Base-by-base conservation (phyloP, 208 protist genomes). In the Trypanosoma grayi region DNA sequence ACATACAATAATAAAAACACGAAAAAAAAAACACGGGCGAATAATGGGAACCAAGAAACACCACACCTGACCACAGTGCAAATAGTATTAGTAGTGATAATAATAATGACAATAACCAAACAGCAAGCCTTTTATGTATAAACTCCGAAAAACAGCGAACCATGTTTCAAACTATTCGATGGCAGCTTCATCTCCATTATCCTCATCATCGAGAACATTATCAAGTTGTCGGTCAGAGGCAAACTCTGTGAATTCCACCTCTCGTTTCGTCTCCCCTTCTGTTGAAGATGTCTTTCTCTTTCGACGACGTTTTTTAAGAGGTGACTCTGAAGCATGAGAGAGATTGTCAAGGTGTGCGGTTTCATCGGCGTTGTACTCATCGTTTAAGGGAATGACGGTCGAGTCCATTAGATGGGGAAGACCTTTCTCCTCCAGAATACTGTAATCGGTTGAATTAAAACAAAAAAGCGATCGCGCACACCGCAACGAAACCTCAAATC, bases 401-500 rank as follows among this genome's bases (percentile, higher is more conserved):
- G 75, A 65, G 62, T 87, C 72, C 33, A 72, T 74, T 52, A 86
- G 52, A 37, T 88, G 71, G 9, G 73, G 79, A 64, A 85, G 72
- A n/a, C 75, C 78, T 30, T 84, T 90, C 39, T 95, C 86, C 46
- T 95, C 85, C 37, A 95, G 48, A 51, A 93, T 77, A 44, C 48
- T 60, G 68, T 95, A 95, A 46, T 93, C 85, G 9, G 75, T 79
- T 8, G 79, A 66, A 72, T 54, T 69, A 57, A 87, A 81, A 62
- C 61, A 76, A 73, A 95, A 95, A 25, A 95, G 73, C 6, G 89
- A 77, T 14, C 89, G 83, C 18, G 77, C 64, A 68, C 89, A 95
- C 13, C 89, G 83, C n/a, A 95, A 62, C 8, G 79, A 59, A 27
- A 95, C 85, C 43, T 95, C 85, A 51, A 91, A 93, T 20, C 89